Evolutionary conservation across 2,329 filamentous ascomycete species (phyloP).

Genomic region (Exophiala dermatitidis): DNA sequence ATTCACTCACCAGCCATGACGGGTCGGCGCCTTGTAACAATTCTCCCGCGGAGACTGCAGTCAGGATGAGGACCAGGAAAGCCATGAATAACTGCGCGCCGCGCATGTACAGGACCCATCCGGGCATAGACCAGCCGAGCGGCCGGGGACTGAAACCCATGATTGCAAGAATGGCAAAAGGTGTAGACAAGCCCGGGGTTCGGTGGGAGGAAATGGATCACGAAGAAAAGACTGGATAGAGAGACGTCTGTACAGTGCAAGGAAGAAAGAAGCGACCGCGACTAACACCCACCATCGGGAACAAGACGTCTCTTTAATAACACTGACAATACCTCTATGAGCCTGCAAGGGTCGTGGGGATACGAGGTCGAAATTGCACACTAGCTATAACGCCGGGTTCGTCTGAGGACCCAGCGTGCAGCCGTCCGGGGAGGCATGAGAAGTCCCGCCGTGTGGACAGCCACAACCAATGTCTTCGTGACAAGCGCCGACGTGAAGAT

Average conservation of each 20-base stretch:
- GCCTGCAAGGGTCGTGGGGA: background rate
- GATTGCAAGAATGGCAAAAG: background rate
- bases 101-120: constrained; percentile 53
- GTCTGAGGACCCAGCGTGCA: too few relatives aligned
- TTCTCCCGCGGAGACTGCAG: constrained; percentile 36
- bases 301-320: background rate
- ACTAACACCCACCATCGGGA: background rate
- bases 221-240: background rate
- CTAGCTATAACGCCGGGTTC: too few relatives aligned
- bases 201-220: background rate
- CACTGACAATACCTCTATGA: background rate
- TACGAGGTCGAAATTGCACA: background rate
- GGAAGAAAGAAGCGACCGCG: background rate
- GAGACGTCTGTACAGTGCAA: background rate
- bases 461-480: too few relatives aligned
- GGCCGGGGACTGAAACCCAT: background rate
- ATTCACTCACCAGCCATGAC: background rate
- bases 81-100: constrained; percentile 59
- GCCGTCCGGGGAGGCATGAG: too few relatives aligned
- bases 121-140: background rate
- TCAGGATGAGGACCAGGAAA: constrained; percentile 66
- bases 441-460: too few relatives aligned
- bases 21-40: background rate
- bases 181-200: too few relatives aligned
- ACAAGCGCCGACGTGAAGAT: too few relatives aligned